Conservation (phyloP, 768 basidiomycete genomes). For the Suillus sp. region DNA sequence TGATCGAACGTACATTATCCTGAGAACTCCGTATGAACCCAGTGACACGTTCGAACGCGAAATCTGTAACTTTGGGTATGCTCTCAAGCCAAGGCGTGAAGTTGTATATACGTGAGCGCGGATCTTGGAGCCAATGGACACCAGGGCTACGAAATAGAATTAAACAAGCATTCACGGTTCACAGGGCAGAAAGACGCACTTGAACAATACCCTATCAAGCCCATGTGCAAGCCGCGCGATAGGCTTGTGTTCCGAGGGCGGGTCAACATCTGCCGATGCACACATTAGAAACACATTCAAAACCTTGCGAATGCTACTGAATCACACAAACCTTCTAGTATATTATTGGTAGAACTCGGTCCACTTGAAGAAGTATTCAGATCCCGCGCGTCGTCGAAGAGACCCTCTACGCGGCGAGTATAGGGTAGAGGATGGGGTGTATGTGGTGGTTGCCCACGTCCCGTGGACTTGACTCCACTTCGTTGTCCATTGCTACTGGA, state of each 20-base stretch:
- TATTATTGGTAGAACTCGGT: background rate
- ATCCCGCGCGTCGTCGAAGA: conserved; percentile 9
- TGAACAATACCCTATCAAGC: conserved; percentile 74
- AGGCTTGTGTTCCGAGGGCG: conserved; percentile 48
- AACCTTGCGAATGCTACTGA: conserved; percentile 23
- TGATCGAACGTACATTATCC: conserved; percentile 55
- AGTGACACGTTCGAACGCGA: conserved; percentile 78
- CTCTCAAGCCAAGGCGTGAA: conserved; percentile 71
- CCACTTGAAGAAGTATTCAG: conserved; percentile 3
- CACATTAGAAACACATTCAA: background rate
- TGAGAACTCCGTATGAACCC: conserved; percentile 78
- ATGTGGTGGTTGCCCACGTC: conserved; percentile 20
- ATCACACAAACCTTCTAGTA: conserved; percentile 3
- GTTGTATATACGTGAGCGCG: conserved; percentile 83
- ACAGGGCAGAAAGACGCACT: conserved; percentile 45
- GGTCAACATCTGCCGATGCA: conserved; percentile 42
- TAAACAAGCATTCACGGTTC: background rate
- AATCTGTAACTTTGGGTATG: conserved; percentile 78
- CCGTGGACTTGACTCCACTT: background rate
- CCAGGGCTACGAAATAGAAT: conserved; percentile 61
- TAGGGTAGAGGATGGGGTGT: conserved; percentile 26
- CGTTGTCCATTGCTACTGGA: conserved; percentile 11
- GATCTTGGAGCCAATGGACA: conserved; percentile 87
- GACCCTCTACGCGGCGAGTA: conserved; percentile 30
- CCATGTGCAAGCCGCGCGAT: conserved; percentile 67